Evolutionary conservation across 495 filamentous ascomycete genomes (phyloP).

Genomic region (Xylaria palmicola): DNA sequence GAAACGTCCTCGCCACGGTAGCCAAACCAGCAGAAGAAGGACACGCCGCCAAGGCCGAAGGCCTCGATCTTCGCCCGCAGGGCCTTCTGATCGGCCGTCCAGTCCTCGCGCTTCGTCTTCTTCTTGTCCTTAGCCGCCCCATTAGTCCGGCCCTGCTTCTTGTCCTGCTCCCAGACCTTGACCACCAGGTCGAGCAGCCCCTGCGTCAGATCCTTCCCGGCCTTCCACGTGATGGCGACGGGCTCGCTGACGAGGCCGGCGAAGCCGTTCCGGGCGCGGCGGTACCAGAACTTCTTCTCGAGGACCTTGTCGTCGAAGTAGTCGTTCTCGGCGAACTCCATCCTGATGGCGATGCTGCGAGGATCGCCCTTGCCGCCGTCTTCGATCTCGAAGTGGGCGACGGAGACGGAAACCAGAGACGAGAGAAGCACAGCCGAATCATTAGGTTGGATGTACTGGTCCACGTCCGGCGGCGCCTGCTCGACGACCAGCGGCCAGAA

Average conservation of each 20-base stretch:
- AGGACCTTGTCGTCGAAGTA: constrained; percentile 72
- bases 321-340: constrained; percentile 66
- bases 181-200: constrained; percentile 72
- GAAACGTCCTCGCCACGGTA: constrained; percentile 65
- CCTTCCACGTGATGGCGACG: constrained; percentile 84
- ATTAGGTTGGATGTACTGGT: constrained; percentile 75
- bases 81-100: constrained; percentile 50
- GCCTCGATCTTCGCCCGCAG: constrained; percentile 55
- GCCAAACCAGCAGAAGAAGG: constrained; percentile 88
- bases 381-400: constrained; percentile 74
- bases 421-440: constrained; percentile 68
- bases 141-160: constrained; percentile 38
- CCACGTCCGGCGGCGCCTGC: constrained; percentile 76
- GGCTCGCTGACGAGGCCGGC: constrained; percentile 79
- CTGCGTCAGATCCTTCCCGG: constrained; percentile 73
- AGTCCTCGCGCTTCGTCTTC: constrained; percentile 39
- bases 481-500: constrained; percentile 91
- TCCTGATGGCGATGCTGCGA: constrained; percentile 60
- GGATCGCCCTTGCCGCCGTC: constrained; percentile 59
- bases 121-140: constrained; percentile 49
- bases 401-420: constrained; percentile 60
- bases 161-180: constrained; percentile 64
- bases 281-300: constrained; percentile 88
- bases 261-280: constrained; percentile 63
- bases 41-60: constrained; percentile 57